Percentiles rank a stretch among this genome's conserved stretches.
These are phyloP conservation scores for Phaffia australis DNA, from an alignment of 768 basidiomycete genomes.

Conservation along the genomic window DNA sequence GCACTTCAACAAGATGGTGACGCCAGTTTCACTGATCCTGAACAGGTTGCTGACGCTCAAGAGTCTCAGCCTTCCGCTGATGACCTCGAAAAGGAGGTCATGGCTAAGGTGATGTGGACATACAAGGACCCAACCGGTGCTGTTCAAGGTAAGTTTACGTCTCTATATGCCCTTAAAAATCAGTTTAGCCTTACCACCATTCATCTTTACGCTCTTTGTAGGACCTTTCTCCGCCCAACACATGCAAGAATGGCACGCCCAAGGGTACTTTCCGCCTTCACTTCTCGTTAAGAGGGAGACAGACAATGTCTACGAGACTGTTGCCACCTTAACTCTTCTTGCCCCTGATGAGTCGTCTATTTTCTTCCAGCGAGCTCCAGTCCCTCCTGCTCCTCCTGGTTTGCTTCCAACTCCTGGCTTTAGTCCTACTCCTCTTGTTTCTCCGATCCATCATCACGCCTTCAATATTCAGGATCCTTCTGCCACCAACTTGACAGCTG, in stretches of 20 bases:
- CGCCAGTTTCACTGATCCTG: neutral
- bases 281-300: conserved; percentile 64
- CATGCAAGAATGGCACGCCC: conserved; percentile 92
- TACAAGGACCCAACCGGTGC: conserved; percentile 88
- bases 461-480: conserved; percentile 5
- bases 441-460: conserved; percentile 1
- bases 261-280: conserved; percentile 73
- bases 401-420: conserved; percentile 7
- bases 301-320: conserved; percentile 38
- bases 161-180: conserved; percentile 22
- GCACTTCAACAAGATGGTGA: conserved; percentile 23
- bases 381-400: conserved; percentile 15
- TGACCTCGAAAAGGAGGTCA: conserved; percentile 6
- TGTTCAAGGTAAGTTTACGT: conserved; percentile 58
- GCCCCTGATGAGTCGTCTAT: conserved; percentile 12
- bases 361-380: conserved; percentile 22
- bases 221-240: conserved; percentile 78
- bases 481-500: conserved; percentile 2
- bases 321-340: conserved; percentile 25
- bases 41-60: neutral
- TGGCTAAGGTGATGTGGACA: conserved; percentile 53
- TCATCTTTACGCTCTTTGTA: conserved; percentile 34
- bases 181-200: conserved; percentile 13
- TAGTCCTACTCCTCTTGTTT: conserved; percentile 10
- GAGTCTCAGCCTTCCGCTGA: conserved; percentile 7